Evolutionary conservation across 495 filamentous ascomycete species (phyloP), one percentile per base, ranked within the genome.

Genomic region (Chaetomium fimeti): DNA sequence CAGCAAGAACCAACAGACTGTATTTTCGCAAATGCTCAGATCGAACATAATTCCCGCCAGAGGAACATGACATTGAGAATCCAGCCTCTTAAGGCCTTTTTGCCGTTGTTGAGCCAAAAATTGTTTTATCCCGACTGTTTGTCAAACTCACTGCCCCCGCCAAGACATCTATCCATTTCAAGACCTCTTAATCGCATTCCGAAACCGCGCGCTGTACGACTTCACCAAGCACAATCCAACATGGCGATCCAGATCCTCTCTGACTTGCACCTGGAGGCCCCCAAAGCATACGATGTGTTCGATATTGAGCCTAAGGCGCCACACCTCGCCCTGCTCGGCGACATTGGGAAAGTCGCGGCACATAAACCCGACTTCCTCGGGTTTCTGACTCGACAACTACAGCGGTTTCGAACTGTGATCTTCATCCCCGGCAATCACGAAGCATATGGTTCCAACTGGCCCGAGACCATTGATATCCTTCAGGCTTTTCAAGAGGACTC

Each of bases 241-340:
- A 56, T 67, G 63, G 25, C 53, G 2, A 47, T 87, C 57, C 85
- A 87, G 63, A 79, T 86, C 28, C 57, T 84, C 29, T 87, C 84
- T 0, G 85, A 88, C 69, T 76, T 87, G 3, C 85, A 87, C 64
- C 71, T 87, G 0, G 83, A 88, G 62, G 72, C 62, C 13, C 74
- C 57, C 0, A 62, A 71, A 27, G 68, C 74, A 24, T 87, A 86
- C 68, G 76, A 81, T 60, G 29, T 72, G 13, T 85, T 82, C 60
- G 61, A 77, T 2, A 78, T 85, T 32, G 47, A 57, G 0, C 76
- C 79, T 8, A 68, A 72, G 54, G 79, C 81, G 5, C 79, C 79
- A 3, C 81, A 84, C 62, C 75, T 89, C 0, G 81, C 80, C 2
- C 77, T 87, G 5, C 76, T 86, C 5, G 85, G 85, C 6, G 83